Conservation (phyloP, 164 flowering plant genomes). For the Vitis riparia region DNA sequence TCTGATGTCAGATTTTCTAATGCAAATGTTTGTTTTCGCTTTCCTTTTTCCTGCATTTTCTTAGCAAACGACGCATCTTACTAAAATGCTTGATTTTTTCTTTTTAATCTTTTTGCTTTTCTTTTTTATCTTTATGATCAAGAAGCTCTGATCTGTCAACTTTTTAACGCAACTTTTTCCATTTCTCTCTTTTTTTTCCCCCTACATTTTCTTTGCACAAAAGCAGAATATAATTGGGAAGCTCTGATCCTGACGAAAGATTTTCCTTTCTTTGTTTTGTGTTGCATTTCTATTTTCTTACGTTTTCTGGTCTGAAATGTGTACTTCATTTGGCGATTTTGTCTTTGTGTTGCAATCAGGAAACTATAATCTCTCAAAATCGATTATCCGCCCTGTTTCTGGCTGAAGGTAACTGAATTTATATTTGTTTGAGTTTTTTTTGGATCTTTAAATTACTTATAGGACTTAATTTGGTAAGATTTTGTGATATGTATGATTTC, state of each 20-base stretch:
- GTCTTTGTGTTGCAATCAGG: constrained; percentile 28
- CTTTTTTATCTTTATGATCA: too few relatives aligned
- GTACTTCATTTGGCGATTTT: background rate
- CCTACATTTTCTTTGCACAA: background rate
- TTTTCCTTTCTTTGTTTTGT: background rate
- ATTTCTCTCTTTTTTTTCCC: too few relatives aligned
- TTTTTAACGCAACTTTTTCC: background rate
- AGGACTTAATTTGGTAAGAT: too few relatives aligned
- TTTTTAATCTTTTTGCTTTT: too few relatives aligned
- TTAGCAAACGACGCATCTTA: background rate
- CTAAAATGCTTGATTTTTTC: too few relatives aligned
- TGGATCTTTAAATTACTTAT: background rate
- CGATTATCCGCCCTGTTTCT: constrained; percentile 43
- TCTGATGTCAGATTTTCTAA: too few relatives aligned
- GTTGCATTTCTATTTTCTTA: background rate
- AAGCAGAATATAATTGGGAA: background rate
- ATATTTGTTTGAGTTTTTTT: background rate
- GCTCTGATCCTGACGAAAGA: background rate
- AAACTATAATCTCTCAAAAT: constrained; percentile 30
- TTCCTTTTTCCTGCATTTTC: background rate
- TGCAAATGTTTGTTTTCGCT: background rate
- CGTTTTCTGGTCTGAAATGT: background rate
- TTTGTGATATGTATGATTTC: too few relatives aligned
- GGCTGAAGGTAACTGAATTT: constrained; percentile 39
- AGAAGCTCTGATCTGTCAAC: background rate